phyloP scores from a whole-genome alignment of 2,329 filamentous ascomycete genomes.

The Aciculosporium take region DNA sequence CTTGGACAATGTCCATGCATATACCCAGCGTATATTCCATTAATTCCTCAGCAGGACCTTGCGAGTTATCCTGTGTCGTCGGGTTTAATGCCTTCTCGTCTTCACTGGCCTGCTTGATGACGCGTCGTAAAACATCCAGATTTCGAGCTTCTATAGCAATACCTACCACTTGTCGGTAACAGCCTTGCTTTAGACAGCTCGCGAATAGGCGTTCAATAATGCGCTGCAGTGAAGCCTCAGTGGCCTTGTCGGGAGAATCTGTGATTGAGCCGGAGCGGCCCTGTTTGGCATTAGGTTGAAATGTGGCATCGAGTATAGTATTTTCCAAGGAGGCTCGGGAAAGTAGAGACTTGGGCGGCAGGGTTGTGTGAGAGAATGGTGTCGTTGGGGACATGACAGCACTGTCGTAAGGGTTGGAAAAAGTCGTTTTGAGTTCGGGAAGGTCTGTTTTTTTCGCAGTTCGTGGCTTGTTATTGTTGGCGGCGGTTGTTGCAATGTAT shows the following conservation, averaged over 20 bases:
- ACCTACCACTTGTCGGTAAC: conserved; percentile 90
- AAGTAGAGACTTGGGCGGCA: conserved; percentile 90
- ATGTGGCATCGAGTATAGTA: conserved; percentile 44
- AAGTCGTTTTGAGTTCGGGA: conserved; percentile 67
- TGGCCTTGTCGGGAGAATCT: conserved; percentile 51
- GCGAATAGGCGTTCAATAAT: conserved; percentile 87
- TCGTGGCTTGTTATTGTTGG: conserved; percentile 33
- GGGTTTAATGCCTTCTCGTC: conserved; percentile 60
- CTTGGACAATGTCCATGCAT: conserved; percentile 95
- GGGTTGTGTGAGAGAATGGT: conserved; percentile 83
- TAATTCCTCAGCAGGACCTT: conserved; percentile 66
- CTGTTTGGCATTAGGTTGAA: conserved; percentile 38
- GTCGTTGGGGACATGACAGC: conserved; percentile 77
- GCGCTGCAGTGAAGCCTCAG: conserved; percentile 64
- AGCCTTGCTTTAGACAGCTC: conserved; percentile 69
- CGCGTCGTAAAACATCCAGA: conserved; percentile 68
- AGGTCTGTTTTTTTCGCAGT: conserved; percentile 32
- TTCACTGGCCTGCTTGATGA: conserved; percentile 78
- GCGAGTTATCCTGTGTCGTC: conserved; percentile 33
- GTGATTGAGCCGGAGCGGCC: conserved; percentile 46
- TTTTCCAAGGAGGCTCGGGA: conserved; percentile 62
- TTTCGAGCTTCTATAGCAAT: conserved; percentile 94
- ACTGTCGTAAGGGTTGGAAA: conserved; percentile 53
- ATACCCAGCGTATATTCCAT: conserved; percentile 95
- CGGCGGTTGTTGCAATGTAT: conserved; percentile 65